Percentiles rank a stretch among this genome's conserved stretches.
These are phyloP conservation scores for Clohesyomyces aquaticus DNA, from an alignment of 495 filamentous ascomycete genomes.

Conservation along the genomic window DNA sequence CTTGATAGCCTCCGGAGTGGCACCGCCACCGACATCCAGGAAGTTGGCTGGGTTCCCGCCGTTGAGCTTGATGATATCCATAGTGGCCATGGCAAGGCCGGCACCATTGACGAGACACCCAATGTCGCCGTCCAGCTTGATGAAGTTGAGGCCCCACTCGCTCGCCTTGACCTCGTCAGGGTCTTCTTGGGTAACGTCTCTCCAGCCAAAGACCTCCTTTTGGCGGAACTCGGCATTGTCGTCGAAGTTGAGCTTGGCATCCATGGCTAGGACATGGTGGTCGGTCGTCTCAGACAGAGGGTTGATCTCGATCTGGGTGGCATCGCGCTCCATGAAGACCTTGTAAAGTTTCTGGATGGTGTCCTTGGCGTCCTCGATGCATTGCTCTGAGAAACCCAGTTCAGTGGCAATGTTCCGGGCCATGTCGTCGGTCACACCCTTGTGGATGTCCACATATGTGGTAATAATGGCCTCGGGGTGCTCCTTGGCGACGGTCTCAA, in stretches of 20 bases:
- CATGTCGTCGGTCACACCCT: slow-evolving; percentile 92
- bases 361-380: slow-evolving; percentile 88
- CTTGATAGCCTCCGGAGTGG: slow-evolving; percentile 94
- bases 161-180: slow-evolving; percentile 95
- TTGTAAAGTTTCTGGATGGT: slow-evolving; percentile 99
- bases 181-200: slow-evolving; percentile 94
- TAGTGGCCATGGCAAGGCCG: slow-evolving; percentile 98
- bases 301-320: slow-evolving; percentile 99
- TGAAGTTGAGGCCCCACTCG: slow-evolving; percentile 94
- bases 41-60: slow-evolving; percentile 96
- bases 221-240: slow-evolving; percentile 99
- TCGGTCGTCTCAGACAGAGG: slow-evolving; percentile 95
- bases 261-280: slow-evolving; percentile 97
- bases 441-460: slow-evolving; percentile 89
- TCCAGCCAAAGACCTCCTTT: slow-evolving; percentile 91
- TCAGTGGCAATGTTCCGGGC: slow-evolving; percentile 86
- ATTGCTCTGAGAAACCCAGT: slow-evolving; percentile 95
- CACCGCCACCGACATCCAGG: slow-evolving; percentile 96
- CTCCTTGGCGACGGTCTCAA: slow-evolving; percentile 97
- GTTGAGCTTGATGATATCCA: slow-evolving; percentile 99
- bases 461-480: slow-evolving; percentile 93
- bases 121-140: slow-evolving; percentile 99
- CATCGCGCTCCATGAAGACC: slow-evolving; percentile 97
- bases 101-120: slow-evolving; percentile 99
- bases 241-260: slow-evolving; percentile 96